A percentile compares a stretch with the other conserved stretches of the same genome.
phyloP scores from a whole-genome alignment of 495 filamentous ascomycete genomes.

The Baudoinia panamericana region DNA sequence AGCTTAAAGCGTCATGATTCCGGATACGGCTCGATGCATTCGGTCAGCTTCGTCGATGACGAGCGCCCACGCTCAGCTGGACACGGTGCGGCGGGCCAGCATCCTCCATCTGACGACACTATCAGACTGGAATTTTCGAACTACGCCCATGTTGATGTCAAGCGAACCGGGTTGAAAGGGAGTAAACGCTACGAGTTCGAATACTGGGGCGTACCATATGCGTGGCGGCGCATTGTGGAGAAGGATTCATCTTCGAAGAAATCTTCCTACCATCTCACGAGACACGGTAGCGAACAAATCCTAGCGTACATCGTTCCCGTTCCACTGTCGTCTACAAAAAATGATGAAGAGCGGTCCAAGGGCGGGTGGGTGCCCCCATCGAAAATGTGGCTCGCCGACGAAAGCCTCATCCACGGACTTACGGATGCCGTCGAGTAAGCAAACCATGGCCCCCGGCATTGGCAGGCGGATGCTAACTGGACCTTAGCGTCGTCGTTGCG shows the following conservation, averaged over 20 bases:
- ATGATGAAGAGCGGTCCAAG: constrained; percentile 56
- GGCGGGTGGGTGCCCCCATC: constrained; percentile 89
- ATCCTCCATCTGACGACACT: constrained; percentile 48
- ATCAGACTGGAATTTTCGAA: constrained; percentile 91
- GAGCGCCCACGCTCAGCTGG: constrained; percentile 23
- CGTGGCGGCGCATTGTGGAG: constrained; percentile 64
- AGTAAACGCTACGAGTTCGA: constrained; percentile 78
- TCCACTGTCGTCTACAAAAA: constrained; percentile 53
- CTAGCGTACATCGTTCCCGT: constrained; percentile 84
- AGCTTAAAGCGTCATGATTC: constrained; percentile 43
- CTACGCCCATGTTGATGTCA: constrained; percentile 84
- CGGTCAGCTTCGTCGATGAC: constrained; percentile 38
- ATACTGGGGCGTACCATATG: constrained; percentile 79
- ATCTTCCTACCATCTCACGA: constrained; percentile 65
- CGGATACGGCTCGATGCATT: constrained; percentile 40
- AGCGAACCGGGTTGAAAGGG: constrained; percentile 52
- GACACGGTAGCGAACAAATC: constrained; percentile 45
- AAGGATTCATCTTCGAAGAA: constrained; percentile 46
- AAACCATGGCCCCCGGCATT: not conserved
- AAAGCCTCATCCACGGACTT: constrained; percentile 47
- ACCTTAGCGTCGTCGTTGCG: constrained; percentile 54
- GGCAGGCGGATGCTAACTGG: not conserved
- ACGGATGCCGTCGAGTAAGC: constrained; percentile 64
- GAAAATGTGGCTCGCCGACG: constrained; percentile 75
- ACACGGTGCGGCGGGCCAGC: constrained; percentile 13